These are phyloP conservation scores for Didymella exigua DNA, from an alignment of 2,329 filamentous ascomycete genomes.

Conservation along the genomic window DNA sequence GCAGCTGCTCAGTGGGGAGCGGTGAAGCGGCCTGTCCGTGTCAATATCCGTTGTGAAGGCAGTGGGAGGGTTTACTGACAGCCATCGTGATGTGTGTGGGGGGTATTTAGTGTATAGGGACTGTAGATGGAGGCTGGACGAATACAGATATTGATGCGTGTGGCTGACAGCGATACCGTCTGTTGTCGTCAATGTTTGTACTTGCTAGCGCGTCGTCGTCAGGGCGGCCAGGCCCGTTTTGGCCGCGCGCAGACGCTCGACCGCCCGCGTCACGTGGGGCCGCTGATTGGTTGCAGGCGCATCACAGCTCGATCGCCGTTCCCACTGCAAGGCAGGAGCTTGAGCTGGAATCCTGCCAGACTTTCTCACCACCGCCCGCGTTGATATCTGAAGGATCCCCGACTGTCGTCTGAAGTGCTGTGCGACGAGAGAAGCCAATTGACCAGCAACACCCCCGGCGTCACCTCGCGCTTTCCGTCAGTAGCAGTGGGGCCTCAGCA, in stretches of 20 bases:
- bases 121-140: not conserved
- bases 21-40: constrained; percentile 29
- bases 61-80: constrained; percentile 19
- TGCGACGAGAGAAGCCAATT: constrained; percentile 15
- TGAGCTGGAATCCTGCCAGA: constrained; percentile 21
- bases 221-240: constrained; percentile 17
- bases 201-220: constrained; percentile 5
- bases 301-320: constrained; percentile 11
- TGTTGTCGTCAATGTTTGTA: constrained; percentile 31
- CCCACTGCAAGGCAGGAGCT: constrained; percentile 9
- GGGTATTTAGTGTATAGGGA: not conserved
- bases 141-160: not conserved
- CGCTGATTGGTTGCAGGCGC: constrained; percentile 32
- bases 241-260: constrained; percentile 7
- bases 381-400: not conserved
- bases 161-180: constrained; percentile 10
- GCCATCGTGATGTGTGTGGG: constrained; percentile 36
- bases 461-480: constrained; percentile 17
- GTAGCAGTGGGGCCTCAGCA: constrained; percentile 20
- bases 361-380: constrained; percentile 4
- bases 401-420: constrained; percentile 18
- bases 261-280: constrained; percentile 31
- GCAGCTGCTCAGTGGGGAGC: constrained; percentile 41
- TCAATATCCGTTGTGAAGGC: not conserved
- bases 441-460: constrained; percentile 3